Conservation (phyloP, 495 filamentous ascomycete genomes). For the Jackrogersella multiformis region DNA sequence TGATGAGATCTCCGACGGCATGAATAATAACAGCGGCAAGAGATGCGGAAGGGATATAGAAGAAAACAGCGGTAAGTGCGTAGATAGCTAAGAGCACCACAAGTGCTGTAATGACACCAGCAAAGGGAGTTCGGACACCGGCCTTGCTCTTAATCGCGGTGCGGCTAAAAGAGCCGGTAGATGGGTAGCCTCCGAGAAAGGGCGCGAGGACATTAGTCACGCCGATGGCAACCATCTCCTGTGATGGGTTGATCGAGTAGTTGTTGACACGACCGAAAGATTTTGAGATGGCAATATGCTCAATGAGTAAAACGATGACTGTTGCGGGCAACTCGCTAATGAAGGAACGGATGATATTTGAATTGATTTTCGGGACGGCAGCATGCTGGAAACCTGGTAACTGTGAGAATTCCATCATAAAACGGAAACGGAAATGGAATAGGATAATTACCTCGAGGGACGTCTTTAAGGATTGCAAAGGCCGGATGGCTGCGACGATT, state of each 20-base stretch:
- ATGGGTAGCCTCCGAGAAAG: constrained; percentile 93
- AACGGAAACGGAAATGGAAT: constrained; percentile 8
- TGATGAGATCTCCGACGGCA: constrained; percentile 94
- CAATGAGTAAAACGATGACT: constrained; percentile 93
- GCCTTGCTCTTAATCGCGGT: constrained; percentile 99
- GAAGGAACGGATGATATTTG: constrained; percentile 69
- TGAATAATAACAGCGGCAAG: constrained; percentile 98
- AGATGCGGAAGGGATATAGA: constrained; percentile 86
- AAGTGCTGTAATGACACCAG: constrained; percentile 86
- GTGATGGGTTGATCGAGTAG: constrained; percentile 97
- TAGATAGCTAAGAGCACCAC: constrained; percentile 97
- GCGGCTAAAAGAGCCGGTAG: constrained; percentile 95
- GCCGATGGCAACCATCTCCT: constrained; percentile 96
- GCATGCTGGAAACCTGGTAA: constrained; percentile 77
- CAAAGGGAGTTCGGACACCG: constrained; percentile 91
- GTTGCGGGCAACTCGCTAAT: constrained; percentile 73
- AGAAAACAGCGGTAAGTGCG: constrained; percentile 90
- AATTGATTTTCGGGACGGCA: constrained; percentile 76
- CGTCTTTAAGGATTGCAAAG: constrained; percentile 75
- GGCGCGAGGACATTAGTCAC: constrained; percentile 91
- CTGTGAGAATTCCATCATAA: constrained; percentile 6
- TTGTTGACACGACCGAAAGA: constrained; percentile 97
- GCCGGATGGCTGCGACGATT: constrained; percentile 58
- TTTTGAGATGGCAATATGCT: constrained; percentile 97
- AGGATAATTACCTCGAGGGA: constrained; percentile 73